These are phyloP conservation scores for Lasiosphaeria hispida DNA, from an alignment of 495 filamentous ascomycete species.

Conservation along the genomic window DNA sequence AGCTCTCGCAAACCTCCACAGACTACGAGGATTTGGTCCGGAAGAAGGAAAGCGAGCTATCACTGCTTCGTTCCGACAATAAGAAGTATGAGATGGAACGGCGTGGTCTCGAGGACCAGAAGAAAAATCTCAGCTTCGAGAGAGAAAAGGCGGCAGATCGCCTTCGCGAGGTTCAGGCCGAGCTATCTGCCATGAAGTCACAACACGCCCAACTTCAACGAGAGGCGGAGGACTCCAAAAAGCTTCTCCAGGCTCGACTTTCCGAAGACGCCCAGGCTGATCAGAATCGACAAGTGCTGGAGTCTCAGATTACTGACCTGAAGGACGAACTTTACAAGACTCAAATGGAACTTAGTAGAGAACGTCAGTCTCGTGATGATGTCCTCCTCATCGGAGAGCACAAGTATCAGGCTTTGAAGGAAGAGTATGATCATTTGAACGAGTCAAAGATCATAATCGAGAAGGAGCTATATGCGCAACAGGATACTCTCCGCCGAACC, in stretches of 20 bases:
- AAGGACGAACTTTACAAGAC: slow-evolving; percentile 80
- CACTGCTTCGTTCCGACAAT: slow-evolving; percentile 77
- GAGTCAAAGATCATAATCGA: slow-evolving; percentile 96
- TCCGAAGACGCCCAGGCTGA: slow-evolving; percentile 86
- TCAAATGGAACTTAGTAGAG: slow-evolving; percentile 84
- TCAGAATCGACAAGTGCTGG: slow-evolving; percentile 79
- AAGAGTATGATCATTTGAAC: slow-evolving; percentile 84
- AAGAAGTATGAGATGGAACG: slow-evolving; percentile 76
- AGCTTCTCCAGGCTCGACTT: slow-evolving; percentile 79
- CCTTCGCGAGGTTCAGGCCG: slow-evolving; percentile 80
- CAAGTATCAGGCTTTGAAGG: slow-evolving; percentile 74
- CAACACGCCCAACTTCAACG: slow-evolving; percentile 80
- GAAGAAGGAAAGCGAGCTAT: slow-evolving; percentile 90
- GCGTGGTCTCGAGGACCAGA: slow-evolving; percentile 74
- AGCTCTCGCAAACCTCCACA: slow-evolving; percentile 87
- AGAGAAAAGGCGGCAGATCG: slow-evolving; percentile 77
- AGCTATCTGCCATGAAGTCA: slow-evolving; percentile 80
- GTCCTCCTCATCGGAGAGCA: slow-evolving; percentile 89
- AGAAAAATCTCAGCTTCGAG: slow-evolving; percentile 61
- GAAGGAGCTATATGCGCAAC: slow-evolving; percentile 97
- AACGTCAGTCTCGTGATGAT: slow-evolving; percentile 94
- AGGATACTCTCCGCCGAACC: slow-evolving; percentile 86
- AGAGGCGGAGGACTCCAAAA: slow-evolving; percentile 85
- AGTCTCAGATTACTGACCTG: slow-evolving; percentile 82
- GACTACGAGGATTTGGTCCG: slow-evolving; percentile 90